Conservation (phyloP, 169 alveolate genomes). For the Theileria annulata region DNA sequence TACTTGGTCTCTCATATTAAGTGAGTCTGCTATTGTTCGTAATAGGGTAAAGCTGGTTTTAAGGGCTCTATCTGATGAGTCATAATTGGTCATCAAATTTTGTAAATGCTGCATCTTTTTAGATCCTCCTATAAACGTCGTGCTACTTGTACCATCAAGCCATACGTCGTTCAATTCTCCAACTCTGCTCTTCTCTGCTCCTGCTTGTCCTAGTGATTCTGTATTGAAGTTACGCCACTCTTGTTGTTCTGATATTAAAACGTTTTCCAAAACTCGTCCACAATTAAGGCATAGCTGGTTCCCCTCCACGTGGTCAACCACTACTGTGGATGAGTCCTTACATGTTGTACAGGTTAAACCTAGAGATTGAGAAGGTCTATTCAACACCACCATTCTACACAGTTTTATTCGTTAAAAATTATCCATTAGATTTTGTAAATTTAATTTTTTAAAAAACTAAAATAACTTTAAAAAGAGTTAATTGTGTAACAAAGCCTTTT, state of each 20-base stretch:
- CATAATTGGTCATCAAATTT: conserved; percentile 65
- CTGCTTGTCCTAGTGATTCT: conserved; percentile 76
- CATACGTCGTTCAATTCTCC: conserved; percentile 87
- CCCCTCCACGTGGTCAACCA: conserved; percentile 84
- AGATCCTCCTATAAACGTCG: conserved; percentile 85
- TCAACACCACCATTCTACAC: conserved; percentile 3
- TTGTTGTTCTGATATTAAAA: conserved; percentile 83
- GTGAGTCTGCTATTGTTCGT: conserved; percentile 78
- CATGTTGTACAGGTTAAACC: conserved; percentile 73
- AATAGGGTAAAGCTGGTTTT: conserved; percentile 76
- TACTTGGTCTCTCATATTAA: conserved; percentile 78
- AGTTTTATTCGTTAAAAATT: neutral
- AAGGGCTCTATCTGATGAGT: conserved; percentile 73
- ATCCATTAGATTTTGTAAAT: neutral
- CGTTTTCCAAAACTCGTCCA: conserved; percentile 82
- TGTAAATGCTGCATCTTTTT: conserved; percentile 76
- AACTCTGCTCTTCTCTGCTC: conserved; percentile 82
- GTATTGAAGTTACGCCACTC: conserved; percentile 87
- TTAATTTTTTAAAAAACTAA: neutral
- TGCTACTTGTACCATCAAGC: conserved; percentile 84
- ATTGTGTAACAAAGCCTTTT: neutral
- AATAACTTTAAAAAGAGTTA: neutral
- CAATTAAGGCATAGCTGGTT: conserved; percentile 85
- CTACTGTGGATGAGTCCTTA: conserved; percentile 74
- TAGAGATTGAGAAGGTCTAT: conserved; percentile 18